A percentile compares a stretch with the other conserved stretches of the same genome.
phyloP scores from a whole-genome alignment of 768 basidiomycete genomes.

The Terana coerulea region DNA sequence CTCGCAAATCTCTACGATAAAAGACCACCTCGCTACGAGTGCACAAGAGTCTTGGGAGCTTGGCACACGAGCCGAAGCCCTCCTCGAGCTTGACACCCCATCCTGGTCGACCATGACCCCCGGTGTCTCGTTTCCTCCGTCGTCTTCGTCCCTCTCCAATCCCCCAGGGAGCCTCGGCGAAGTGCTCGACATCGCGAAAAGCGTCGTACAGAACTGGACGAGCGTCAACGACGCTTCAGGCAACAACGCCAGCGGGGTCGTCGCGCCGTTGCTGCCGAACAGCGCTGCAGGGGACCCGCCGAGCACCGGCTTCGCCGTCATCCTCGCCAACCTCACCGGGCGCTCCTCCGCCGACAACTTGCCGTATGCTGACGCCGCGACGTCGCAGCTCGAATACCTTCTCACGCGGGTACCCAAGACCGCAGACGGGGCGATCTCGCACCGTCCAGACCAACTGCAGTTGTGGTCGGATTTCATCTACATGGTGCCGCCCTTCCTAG shows the following conservation, averaged over 20 bases:
- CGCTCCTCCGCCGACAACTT: constrained; percentile 32
- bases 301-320: constrained; percentile 67
- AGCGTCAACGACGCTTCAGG: constrained; percentile 34
- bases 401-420: constrained; percentile 56
- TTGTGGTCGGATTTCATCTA: constrained; percentile 80
- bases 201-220: constrained; percentile 46
- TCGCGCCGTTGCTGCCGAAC: constrained; percentile 54
- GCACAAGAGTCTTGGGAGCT: constrained; percentile 51
- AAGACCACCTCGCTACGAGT: constrained; percentile 27
- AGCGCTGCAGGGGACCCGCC: constrained; percentile 76
- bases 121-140: constrained; percentile 22
- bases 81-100: constrained; percentile 46
- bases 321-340: constrained; percentile 58
- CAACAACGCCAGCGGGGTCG: constrained; percentile 30
- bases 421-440: constrained; percentile 76
- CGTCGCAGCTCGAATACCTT: constrained; percentile 62
- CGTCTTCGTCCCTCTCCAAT: constrained; percentile 11
- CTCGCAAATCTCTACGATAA: neutral
- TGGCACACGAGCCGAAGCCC: constrained; percentile 46
- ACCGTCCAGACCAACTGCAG: constrained; percentile 64
- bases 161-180: constrained; percentile 41
- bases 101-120: constrained; percentile 40
- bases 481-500: constrained; percentile 86
- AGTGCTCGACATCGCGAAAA: constrained; percentile 52
- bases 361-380: constrained; percentile 61